These are phyloP conservation scores for Diaporthe vaccinii DNA, from an alignment of 2,329 filamentous ascomycete species.

Conservation along the genomic window DNA sequence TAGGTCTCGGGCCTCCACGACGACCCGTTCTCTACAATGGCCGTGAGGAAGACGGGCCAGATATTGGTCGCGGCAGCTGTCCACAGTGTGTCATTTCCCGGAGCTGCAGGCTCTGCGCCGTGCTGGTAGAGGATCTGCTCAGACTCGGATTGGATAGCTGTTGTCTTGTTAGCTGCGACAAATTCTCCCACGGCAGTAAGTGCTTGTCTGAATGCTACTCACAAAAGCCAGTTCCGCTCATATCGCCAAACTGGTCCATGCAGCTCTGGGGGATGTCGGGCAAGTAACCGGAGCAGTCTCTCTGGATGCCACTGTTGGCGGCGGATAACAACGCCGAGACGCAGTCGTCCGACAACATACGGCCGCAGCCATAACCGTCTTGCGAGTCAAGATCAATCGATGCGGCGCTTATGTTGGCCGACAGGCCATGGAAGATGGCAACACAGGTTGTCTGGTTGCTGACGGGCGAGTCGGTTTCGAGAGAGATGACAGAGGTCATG, in stretches of 20 bases:
- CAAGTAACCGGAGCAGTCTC: not conserved
- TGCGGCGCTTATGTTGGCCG: conserved; percentile 6
- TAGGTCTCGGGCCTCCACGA: not conserved
- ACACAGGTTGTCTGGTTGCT: not conserved
- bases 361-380: not conserved
- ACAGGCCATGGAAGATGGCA: not conserved
- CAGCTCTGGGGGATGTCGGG: not conserved
- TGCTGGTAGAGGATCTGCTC: not conserved
- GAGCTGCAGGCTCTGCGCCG: not conserved
- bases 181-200: not conserved
- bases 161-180: not conserved
- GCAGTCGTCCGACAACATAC: conserved; percentile 2
- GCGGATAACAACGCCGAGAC: not conserved
- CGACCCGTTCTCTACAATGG: not conserved
- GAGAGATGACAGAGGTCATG: conserved; percentile 11
- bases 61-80: not conserved
- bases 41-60: not conserved
- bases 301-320: no score
- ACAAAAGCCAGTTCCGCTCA: not conserved
- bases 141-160: not conserved
- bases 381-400: not conserved
- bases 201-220: not conserved
- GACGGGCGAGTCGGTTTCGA: not conserved
- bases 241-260: not conserved
- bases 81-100: not conserved